Conservation (phyloP, 2,329 filamentous ascomycete genomes). For the Ascochyta clinopodiicola region DNA sequence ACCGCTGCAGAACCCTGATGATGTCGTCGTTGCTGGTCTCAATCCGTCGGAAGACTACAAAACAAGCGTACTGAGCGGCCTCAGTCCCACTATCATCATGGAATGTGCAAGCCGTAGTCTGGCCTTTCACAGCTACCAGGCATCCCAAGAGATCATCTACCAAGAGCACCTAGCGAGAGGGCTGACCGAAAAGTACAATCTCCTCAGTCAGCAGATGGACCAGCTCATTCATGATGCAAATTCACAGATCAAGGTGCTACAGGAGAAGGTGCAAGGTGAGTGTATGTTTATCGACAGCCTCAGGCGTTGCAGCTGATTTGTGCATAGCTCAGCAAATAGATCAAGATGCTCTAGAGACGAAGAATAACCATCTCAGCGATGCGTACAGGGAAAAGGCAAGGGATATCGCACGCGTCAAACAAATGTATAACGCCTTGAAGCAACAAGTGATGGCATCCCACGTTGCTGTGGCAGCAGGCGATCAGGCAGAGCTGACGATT, state of each 20-base stretch:
- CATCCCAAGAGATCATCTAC: conserved; percentile 81
- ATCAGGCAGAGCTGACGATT: conserved; percentile 48
- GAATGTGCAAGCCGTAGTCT: conserved; percentile 83
- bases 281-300: not conserved
- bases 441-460: conserved; percentile 61
- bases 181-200: conserved; percentile 73
- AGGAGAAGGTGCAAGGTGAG: conserved; percentile 69
- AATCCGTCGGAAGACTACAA: conserved; percentile 90
- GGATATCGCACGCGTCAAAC: conserved; percentile 71
- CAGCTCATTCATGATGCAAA: conserved; percentile 78
- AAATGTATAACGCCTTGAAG: conserved; percentile 64
- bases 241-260: conserved; percentile 70
- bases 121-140: conserved; percentile 87
- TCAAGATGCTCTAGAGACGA: conserved; percentile 68
- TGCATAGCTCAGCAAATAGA: conserved; percentile 64
- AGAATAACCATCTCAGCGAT: conserved; percentile 73
- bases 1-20: conserved; percentile 72
- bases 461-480: conserved; percentile 62
- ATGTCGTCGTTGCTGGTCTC: conserved; percentile 74
- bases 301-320: not conserved
- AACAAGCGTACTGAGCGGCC: conserved; percentile 80
- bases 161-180: conserved; percentile 77
- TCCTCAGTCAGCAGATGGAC: conserved; percentile 71
- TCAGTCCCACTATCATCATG: conserved; percentile 82
- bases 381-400: conserved; percentile 74